phyloP scores from a whole-genome alignment of 306 rosid genomes.

The Geum urbanum region DNA sequence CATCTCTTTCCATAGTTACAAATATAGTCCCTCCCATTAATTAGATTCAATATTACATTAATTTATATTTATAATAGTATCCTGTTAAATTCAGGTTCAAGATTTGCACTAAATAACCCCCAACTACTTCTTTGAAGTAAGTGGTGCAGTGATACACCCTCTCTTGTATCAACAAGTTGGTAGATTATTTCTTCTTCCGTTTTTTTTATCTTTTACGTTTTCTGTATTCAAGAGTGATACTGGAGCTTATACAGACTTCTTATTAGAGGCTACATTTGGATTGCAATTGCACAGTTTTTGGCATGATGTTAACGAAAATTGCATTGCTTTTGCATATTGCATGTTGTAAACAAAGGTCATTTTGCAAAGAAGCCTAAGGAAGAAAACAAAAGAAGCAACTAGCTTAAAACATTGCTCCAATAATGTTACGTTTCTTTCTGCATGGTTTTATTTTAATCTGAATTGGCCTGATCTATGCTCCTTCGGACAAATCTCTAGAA shows the following conservation, averaged over 20 bases:
- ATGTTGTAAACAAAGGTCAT: neutral
- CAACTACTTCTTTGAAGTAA: constrained; percentile 61
- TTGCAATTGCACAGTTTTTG: neutral
- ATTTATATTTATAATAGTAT: neutral
- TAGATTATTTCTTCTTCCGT: constrained; percentile 12
- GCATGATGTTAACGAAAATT: neutral
- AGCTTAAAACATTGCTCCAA: too few relatives aligned
- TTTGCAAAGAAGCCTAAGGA: too few relatives aligned
- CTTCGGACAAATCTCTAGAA: neutral
- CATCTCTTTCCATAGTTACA: neutral
- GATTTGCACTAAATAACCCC: constrained; percentile 93
- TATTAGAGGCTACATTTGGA: too few relatives aligned
- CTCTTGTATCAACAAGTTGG: constrained; percentile 98
- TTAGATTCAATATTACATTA: neutral
- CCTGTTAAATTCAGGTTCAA: constrained; percentile 62
- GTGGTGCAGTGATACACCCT: constrained; percentile 95
- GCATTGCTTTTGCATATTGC: neutral
- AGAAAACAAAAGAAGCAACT: too few relatives aligned
- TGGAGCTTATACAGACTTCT: too few relatives aligned
- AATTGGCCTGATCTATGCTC: neutral
- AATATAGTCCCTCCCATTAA: neutral
- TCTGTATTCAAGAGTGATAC: neutral
- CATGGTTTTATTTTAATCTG: neutral
- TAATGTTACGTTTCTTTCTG: neutral
- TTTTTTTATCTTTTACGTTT: neutral